phyloP scores from a whole-genome alignment of 1,284 basidiomycete species.

The Coniferiporia weirii region DNA sequence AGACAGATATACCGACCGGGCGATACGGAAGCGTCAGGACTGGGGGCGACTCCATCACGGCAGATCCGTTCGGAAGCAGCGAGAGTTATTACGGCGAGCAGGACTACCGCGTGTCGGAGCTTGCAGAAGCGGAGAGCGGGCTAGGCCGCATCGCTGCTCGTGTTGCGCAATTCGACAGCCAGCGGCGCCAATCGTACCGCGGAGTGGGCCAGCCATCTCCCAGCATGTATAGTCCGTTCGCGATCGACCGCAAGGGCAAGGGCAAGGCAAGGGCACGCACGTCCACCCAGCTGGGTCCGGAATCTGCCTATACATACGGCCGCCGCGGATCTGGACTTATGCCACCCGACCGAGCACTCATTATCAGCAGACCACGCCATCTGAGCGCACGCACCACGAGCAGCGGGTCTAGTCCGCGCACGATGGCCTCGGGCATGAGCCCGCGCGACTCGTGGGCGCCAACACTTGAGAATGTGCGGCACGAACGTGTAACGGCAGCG shows the following conservation, averaged over 20 bases:
- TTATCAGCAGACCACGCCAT: slow-evolving; percentile 11
- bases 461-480: neutral
- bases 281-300: neutral
- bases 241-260: neutral
- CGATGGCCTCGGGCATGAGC: neutral
- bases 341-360: neutral
- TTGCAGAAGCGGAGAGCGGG: slow-evolving; percentile 14
- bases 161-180: slow-evolving; percentile 15
- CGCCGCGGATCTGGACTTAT: neutral
- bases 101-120: slow-evolving; percentile 10
- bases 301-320: neutral
- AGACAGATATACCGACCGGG: neutral
- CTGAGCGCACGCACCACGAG: slow-evolving; percentile 5
- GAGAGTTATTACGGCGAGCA: neutral
- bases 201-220: slow-evolving; percentile 5
- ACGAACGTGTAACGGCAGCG: neutral
- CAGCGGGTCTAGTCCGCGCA: neutral
- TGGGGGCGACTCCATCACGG: neutral
- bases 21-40: neutral
- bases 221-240: neutral
- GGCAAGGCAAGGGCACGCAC: neutral
- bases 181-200: slow-evolving; percentile 9
- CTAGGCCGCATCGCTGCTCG: slow-evolving; percentile 11
- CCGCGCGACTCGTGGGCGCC: neutral
- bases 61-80: slow-evolving; percentile 8